These are phyloP conservation scores for Yamadazyma pseudoaaseri DNA, from an alignment of 1,139 yeast genomes.

Conservation along the genomic window DNA sequence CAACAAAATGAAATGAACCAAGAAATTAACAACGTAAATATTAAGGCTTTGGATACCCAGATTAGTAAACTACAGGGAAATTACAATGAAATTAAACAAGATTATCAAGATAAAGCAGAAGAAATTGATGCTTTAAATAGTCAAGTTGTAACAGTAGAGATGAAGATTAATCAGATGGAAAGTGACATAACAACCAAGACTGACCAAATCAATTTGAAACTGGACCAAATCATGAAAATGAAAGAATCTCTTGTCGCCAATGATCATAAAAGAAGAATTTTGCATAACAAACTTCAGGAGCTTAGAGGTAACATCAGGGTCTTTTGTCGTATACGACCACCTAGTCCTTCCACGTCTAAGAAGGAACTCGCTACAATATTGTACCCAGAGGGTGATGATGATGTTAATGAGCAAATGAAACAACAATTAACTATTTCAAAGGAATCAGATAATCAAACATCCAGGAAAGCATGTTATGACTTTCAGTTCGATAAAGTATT, in stretches of 20 bases:
- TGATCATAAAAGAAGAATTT: constrained; percentile 49
- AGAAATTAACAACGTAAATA: constrained; percentile 2
- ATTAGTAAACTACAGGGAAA: constrained; percentile 6
- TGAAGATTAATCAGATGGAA: constrained; percentile 6
- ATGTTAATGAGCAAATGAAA: constrained; percentile 37
- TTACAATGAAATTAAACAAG: constrained; percentile 12
- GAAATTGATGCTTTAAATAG: constrained; percentile 21
- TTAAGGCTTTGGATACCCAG: constrained; percentile 6
- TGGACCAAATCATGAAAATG: constrained; percentile 10
- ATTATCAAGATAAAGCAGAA: constrained; percentile 17
- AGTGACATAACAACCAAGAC: constrained; percentile 8
- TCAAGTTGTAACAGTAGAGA: constrained; percentile 11
- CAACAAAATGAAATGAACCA: constrained; percentile 1
- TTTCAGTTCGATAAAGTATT: constrained; percentile 84
- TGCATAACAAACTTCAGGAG: constrained; percentile 80
- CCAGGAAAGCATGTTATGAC: constrained; percentile 18
- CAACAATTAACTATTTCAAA: constrained; percentile 42
- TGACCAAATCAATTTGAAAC: constrained; percentile 8
- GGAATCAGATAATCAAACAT: constrained; percentile 1
- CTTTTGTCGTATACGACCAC: constrained; percentile 81
- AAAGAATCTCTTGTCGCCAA: constrained; percentile 15
- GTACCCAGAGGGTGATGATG: constrained; percentile 48
- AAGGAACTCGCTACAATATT: constrained; percentile 35
- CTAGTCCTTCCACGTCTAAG: constrained; percentile 14
- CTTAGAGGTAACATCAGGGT: constrained; percentile 91